Evolutionary conservation across 495 filamentous ascomycete genomes (phyloP).

Genomic region (Penicillium pulvis): DNA sequence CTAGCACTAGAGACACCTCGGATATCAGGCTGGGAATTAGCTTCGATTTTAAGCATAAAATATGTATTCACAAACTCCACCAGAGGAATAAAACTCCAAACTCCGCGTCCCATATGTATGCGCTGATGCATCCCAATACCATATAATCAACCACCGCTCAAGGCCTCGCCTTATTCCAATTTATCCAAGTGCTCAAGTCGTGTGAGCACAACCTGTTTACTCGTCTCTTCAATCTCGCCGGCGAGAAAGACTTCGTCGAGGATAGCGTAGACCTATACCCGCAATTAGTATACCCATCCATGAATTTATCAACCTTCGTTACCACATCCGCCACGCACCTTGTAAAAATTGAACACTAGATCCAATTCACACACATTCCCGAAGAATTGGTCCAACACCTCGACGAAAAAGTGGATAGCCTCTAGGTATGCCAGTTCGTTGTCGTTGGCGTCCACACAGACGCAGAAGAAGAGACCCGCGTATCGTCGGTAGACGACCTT

Average conservation of each 20-base stretch:
- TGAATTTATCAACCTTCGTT: background rate
- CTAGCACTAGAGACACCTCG: too few species aligned
- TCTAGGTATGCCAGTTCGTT: slow-evolving; percentile 97
- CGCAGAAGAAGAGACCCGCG: slow-evolving; percentile 97
- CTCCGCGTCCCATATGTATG: slow-evolving; percentile 23
- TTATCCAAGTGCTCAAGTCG: slow-evolving; percentile 95
- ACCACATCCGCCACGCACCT: slow-evolving; percentile 49
- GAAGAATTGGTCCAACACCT: slow-evolving; percentile 97
- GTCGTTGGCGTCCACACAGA: slow-evolving; percentile 97
- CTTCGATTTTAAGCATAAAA: background rate
- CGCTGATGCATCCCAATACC: slow-evolving; percentile 16
- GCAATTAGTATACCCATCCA: slow-evolving; percentile 4
- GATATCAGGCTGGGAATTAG: too few species aligned
- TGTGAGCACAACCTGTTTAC: slow-evolving; percentile 95
- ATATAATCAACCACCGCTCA: slow-evolving; percentile 4
- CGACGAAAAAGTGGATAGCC: slow-evolving; percentile 99
- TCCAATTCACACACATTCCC: slow-evolving; percentile 99
- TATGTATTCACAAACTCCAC: slow-evolving; percentile 3
- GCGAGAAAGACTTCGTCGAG: slow-evolving; percentile 97
- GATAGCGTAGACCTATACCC: slow-evolving; percentile 87
- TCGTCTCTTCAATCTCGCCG: slow-evolving; percentile 97
- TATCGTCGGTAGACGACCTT: slow-evolving; percentile 98
- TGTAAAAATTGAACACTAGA: slow-evolving; percentile 97
- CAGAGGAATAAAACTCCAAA: slow-evolving; percentile 12
- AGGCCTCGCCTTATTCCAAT: slow-evolving; percentile 63